Conservation (phyloP, 768 basidiomycete genomes). For the Leccinum pellstonianum region DNA sequence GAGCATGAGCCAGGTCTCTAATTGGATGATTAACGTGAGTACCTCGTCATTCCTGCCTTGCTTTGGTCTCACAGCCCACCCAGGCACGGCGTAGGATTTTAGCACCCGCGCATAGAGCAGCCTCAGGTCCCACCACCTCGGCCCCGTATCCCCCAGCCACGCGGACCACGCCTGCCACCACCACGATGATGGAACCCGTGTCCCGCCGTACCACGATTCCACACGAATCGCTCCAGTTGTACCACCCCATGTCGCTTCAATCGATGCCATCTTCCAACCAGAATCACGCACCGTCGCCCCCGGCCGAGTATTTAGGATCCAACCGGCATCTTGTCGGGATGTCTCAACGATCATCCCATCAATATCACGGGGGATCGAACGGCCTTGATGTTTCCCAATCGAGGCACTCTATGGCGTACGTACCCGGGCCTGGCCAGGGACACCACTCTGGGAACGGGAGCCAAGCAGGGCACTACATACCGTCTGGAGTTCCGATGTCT, state of each 20-base stretch:
- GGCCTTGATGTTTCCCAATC: constrained; percentile 31
- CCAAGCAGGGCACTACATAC: constrained; percentile 25
- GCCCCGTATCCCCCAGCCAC: constrained; percentile 61
- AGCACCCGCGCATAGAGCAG: constrained; percentile 42
- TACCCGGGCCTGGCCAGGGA: constrained; percentile 39
- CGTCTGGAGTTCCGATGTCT: constrained; percentile 48
- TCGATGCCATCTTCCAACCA: constrained; percentile 38
- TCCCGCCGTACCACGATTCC: constrained; percentile 67
- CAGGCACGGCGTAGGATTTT: constrained; percentile 54
- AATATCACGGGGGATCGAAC: constrained; percentile 24
- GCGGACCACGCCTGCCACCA: constrained; percentile 25
- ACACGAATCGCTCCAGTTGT: constrained; percentile 68
- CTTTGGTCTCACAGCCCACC: constrained; percentile 15
- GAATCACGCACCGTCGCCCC: constrained; percentile 32
- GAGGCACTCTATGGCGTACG: constrained; percentile 38
- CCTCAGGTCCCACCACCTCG: constrained; percentile 68
- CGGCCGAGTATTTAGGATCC: constrained; percentile 41
- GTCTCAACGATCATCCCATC: constrained; percentile 35
- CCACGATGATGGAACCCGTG: constrained; percentile 34
- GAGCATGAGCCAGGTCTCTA: constrained; percentile 87
- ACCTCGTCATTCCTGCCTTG: constrained; percentile 20
- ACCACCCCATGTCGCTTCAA: constrained; percentile 77
- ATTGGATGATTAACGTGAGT: constrained; percentile 90
- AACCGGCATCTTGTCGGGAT: constrained; percentile 49
- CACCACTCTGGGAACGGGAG: constrained; percentile 41